Evolutionary conservation across 2,329 filamentous ascomycete genomes (phyloP), one percentile per base, ranked within the genome.

Genomic region (Phyllosticta paracitricarpa): DNA sequence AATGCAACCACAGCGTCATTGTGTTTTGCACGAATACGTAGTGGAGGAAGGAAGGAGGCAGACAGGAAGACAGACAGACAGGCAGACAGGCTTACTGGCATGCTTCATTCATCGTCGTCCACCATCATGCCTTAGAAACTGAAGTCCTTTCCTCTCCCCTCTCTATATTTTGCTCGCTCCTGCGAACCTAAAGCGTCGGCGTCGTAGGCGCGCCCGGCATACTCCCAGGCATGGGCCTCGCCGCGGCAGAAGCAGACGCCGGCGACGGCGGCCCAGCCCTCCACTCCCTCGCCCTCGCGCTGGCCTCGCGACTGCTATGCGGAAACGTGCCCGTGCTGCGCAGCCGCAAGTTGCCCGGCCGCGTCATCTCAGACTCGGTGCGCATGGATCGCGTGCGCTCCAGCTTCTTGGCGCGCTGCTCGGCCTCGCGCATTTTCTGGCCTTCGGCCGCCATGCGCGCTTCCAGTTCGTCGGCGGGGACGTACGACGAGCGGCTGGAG

Each of bases 391-490:
- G 56, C 10, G 61, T 35, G 22, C 57, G 61, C 53, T 59, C 57
- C 51, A 51, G 51, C 3, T 51, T 30, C 30, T 55, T 51, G 19
- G 71, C 71, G 17, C 66, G 63, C 1, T 72, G 65, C 65, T 75
- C 73, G 0, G 73, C 73, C 52, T 74, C 71, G 12, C 73, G 63
- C 54, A 75, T 53, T 56, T 72, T 74, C 10, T 68, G 68, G 24
- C 73, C 73, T 57, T 74, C 73, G 10, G 68, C 72, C 57, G 70
- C 71, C 54, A 72, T 72, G 8, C 72, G 66, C 22, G 65, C 68
- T 63, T 73, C 71, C 22, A 74, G 63, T 33, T 66, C 66, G n/a
- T 51, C 57, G 12, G 64, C 53, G 10, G 56, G 17, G 57, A 53
- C 10, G 28, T 35, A 26, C 25, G 58, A 9, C 2, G 26, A 25